These are phyloP conservation scores for Xerocomellus chrysenteron DNA, from an alignment of 768 basidiomycete species.

Conservation along the genomic window DNA sequence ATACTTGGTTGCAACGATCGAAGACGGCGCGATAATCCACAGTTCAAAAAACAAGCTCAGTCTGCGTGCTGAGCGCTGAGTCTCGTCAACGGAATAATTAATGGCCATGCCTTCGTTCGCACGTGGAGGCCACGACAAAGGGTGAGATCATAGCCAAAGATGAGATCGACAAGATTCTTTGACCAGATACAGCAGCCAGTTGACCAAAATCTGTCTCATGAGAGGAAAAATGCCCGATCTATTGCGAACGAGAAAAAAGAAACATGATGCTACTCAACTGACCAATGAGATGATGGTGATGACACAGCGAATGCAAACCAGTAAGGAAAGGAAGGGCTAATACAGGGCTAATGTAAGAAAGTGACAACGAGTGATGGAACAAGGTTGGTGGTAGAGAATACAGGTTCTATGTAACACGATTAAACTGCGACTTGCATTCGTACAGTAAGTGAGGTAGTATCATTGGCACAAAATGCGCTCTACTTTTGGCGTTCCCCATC, in stretches of 20 bases:
- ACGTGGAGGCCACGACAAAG: slow-evolving; percentile 7
- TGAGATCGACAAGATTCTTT: slow-evolving; percentile 4
- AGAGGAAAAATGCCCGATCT: slow-evolving; percentile 1
- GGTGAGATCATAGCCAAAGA: neutral
- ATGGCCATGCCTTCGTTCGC: neutral
- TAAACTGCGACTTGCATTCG: slow-evolving; percentile 12
- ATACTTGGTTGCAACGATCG: neutral
- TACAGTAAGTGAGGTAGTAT: slow-evolving; percentile 20
- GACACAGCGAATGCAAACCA: slow-evolving; percentile 2
- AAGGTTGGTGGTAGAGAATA: slow-evolving; percentile 13
- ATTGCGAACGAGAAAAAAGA: neutral
- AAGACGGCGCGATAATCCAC: neutral
- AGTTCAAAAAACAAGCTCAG: neutral
- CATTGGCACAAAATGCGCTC: slow-evolving; percentile 2
- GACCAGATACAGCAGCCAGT: neutral
- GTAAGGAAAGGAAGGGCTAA: neutral
- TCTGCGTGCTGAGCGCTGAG: neutral
- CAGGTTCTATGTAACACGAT: slow-evolving; percentile 16
- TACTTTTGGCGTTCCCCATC: slow-evolving; percentile 11
- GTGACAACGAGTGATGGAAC: slow-evolving; percentile 2
- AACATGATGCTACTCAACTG: neutral
- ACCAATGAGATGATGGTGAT: slow-evolving; percentile 5
- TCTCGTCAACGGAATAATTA: neutral
- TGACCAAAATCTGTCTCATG: neutral
- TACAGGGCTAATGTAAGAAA: slow-evolving; percentile 9